A percentile compares a stretch with the other conserved stretches of the same genome.
These are phyloP conservation scores for Yamadazyma atmosphaerica DNA, from an alignment of 1,139 yeast genomes.

Conservation along the genomic window DNA sequence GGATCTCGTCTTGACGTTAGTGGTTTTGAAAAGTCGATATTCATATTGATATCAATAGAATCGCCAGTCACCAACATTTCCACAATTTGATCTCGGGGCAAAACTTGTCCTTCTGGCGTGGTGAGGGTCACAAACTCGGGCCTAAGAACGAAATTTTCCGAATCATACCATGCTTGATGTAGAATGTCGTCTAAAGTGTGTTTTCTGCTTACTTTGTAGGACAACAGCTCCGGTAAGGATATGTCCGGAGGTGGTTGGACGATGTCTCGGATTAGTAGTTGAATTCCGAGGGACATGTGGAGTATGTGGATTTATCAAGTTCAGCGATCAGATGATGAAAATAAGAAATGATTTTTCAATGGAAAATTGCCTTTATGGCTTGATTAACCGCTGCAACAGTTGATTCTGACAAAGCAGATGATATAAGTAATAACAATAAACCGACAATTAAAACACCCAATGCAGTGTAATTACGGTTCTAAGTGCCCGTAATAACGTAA, in stretches of 20 bases:
- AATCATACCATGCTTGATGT: slow-evolving; percentile 30
- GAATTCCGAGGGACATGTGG: background rate
- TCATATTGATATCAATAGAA: background rate
- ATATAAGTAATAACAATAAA: no score
- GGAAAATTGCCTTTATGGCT: no score
- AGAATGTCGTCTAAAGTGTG: slow-evolving; percentile 25
- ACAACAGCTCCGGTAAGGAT: background rate
- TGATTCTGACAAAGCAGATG: no score
- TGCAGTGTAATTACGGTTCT: no score
- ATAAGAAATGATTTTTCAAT: no score
- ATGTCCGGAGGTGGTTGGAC: background rate
- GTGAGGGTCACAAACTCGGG: slow-evolving; percentile 24
- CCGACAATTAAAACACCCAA: no score
- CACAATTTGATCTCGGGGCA: slow-evolving; percentile 2
- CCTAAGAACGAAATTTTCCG: slow-evolving; percentile 22
- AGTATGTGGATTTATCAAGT: no score
- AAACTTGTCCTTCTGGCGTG: slow-evolving; percentile 9
- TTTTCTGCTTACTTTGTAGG: background rate
- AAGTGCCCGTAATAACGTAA: no score
- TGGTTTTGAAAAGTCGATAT: background rate
- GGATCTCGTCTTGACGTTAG: slow-evolving; percentile 19
- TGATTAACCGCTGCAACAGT: no score
- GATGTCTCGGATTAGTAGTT: background rate
- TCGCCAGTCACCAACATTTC: background rate
- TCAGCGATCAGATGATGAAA: no score